phyloP scores from a whole-genome alignment of 257 asterid species.

The Jaltomata sinuosa region DNA sequence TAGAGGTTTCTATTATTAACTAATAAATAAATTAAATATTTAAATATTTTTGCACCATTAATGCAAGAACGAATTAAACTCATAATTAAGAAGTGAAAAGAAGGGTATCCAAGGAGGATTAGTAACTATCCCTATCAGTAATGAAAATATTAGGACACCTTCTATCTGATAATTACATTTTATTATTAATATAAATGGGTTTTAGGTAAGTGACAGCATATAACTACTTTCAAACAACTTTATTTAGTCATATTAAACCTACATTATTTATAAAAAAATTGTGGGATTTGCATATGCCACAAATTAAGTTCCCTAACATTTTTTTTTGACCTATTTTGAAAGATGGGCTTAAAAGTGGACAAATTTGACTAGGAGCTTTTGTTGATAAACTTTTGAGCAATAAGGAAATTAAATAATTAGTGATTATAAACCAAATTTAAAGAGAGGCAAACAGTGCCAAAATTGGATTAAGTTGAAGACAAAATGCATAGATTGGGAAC shows the following conservation, averaged over 20 bases:
- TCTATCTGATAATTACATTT: background rate
- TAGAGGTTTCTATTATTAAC: too few species aligned
- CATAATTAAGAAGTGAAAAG: too few species aligned
- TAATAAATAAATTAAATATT: too few species aligned
- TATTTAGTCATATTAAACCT: background rate
- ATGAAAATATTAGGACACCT: background rate
- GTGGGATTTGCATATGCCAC: conserved; percentile 24
- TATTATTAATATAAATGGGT: conserved; percentile 8
- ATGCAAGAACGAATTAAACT: too few species aligned
- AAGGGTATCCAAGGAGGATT: conserved; percentile 38
- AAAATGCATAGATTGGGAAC: conserved; percentile 7
- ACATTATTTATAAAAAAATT: background rate
- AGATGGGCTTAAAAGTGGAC: conserved; percentile 31
- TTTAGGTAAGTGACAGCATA: conserved; percentile 16
- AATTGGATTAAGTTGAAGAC: conserved; percentile 15
- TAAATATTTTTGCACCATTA: too few species aligned
- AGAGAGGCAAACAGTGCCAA: background rate
- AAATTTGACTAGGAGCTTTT: conserved; percentile 29
- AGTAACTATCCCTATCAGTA: conserved; percentile 8
- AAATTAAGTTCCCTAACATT: conserved; percentile 9
- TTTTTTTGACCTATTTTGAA: conserved; percentile 16
- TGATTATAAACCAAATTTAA: background rate
- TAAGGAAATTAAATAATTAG: background rate
- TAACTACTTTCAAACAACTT: conserved; percentile 19
- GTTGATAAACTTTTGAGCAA: conserved; percentile 18